Evolutionary conservation across 441 rosid genomes (phyloP).

Genomic region (Euphorbia schlechtendalii): DNA sequence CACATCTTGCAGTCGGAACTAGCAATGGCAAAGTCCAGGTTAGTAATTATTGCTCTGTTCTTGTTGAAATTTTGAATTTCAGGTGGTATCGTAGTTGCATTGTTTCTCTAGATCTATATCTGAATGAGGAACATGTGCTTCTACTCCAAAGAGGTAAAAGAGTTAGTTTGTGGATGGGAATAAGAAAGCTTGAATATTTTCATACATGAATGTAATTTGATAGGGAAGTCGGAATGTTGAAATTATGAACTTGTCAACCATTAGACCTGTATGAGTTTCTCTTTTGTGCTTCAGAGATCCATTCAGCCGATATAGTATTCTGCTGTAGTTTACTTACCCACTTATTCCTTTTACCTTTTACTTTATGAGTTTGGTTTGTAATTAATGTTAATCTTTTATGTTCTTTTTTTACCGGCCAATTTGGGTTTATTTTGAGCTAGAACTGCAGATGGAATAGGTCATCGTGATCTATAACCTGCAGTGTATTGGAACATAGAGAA

Average conservation of each 20-base stretch:
- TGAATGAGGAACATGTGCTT: neutral
- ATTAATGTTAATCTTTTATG: neutral
- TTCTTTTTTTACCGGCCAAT: neutral
- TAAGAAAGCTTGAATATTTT: neutral
- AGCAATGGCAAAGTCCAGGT: conserved; percentile 90
- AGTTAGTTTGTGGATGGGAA: neutral
- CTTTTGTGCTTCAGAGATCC: neutral
- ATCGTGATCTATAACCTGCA: neutral
- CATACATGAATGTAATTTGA: neutral
- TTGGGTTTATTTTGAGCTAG: neutral
- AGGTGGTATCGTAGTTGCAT: neutral
- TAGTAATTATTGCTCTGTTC: conserved; percentile 7
- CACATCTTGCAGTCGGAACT: conserved; percentile 88
- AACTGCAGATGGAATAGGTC: neutral
- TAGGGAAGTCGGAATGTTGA: conserved; percentile 1
- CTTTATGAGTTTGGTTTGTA: neutral
- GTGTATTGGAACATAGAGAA: neutral
- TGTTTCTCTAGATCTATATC: neutral
- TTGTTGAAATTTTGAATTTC: neutral
- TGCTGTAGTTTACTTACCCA: neutral
- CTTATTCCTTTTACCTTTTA: too few relatives aligned
- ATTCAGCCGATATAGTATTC: neutral
- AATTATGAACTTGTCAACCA: too few relatives aligned
- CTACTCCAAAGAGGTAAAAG: neutral
- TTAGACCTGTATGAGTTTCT: too few relatives aligned